These are phyloP conservation scores for Puccinia polysora DNA, from an alignment of 1,284 basidiomycete species.

Conservation along the genomic window DNA sequence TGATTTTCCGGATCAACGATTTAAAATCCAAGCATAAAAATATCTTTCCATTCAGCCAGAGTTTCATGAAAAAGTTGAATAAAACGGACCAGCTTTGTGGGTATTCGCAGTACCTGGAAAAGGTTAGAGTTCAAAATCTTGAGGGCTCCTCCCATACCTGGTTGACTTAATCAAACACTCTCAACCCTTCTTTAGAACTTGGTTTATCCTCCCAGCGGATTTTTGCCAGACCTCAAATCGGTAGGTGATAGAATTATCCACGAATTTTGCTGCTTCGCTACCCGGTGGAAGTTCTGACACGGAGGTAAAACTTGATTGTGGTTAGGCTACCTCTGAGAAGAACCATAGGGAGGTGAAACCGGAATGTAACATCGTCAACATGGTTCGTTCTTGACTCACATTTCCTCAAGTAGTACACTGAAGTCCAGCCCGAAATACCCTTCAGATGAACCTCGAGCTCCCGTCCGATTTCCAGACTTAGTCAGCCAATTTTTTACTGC, in stretches of 20 bases:
- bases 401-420: background rate
- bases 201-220: constrained; percentile 8
- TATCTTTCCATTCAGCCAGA: constrained; percentile 53
- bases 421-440: background rate
- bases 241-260: background rate
- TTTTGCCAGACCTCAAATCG: background rate
- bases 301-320: background rate
- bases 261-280: background rate
- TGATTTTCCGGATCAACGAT: background rate
- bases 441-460: constrained; percentile 8
- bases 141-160: constrained; percentile 61
- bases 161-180: background rate
- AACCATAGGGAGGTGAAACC: constrained; percentile 10
- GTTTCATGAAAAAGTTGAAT: constrained; percentile 63
- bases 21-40: constrained; percentile 14
- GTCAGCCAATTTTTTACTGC: constrained; percentile 2
- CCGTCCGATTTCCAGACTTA: constrained; percentile 2
- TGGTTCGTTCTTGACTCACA: background rate
- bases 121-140: constrained; percentile 52
- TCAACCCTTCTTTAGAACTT: background rate
- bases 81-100: constrained; percentile 59
- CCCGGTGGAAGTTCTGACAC: background rate
- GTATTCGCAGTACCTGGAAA: constrained; percentile 63
- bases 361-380: constrained; percentile 13
- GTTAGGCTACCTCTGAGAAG: background rate